Percentiles rank a stretch among this genome's conserved stretches.
phyloP scores from a whole-genome alignment of 495 filamentous ascomycete genomes.

The Penicillium longicatenatum region DNA sequence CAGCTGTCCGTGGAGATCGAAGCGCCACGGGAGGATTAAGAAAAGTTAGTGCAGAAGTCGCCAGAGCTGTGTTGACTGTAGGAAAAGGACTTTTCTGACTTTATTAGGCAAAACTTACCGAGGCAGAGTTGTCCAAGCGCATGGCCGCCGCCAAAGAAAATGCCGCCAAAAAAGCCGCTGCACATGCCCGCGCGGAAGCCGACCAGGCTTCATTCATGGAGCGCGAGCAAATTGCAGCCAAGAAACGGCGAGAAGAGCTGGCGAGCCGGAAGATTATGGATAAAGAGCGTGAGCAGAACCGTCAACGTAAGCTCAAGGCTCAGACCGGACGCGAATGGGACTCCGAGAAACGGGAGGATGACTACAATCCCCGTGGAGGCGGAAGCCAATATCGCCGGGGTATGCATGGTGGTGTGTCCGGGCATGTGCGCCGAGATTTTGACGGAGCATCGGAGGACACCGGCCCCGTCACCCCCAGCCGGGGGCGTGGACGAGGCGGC shows the following conservation, averaged over 20 bases:
- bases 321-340: slow-evolving; percentile 75
- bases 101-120: slow-evolving; percentile 63
- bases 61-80: background rate
- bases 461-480: slow-evolving; percentile 10
- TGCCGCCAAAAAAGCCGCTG: slow-evolving; percentile 57
- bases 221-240: slow-evolving; percentile 58
- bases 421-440: slow-evolving; percentile 37
- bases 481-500: slow-evolving; percentile 31
- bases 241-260: slow-evolving; percentile 58
- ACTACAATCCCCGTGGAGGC: slow-evolving; percentile 50
- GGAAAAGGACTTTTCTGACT: slow-evolving; percentile 12
- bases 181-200: slow-evolving; percentile 66
- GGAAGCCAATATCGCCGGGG: slow-evolving; percentile 54
- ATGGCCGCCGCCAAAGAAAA: slow-evolving; percentile 62
- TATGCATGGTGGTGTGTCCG: slow-evolving; percentile 61
- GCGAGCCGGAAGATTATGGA: slow-evolving; percentile 62
- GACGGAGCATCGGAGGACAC: slow-evolving; percentile 28
- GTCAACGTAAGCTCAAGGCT: slow-evolving; percentile 68
- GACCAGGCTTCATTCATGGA: slow-evolving; percentile 68
- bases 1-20: slow-evolving; percentile 68
- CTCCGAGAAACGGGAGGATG: slow-evolving; percentile 67
- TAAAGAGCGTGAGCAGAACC: slow-evolving; percentile 70
- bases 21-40: slow-evolving; percentile 66
- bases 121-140: slow-evolving; percentile 62
- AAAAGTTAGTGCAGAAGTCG: slow-evolving; percentile 35